Conservation (phyloP, 129 eudicot genomes). For the Daucus carota region DNA sequence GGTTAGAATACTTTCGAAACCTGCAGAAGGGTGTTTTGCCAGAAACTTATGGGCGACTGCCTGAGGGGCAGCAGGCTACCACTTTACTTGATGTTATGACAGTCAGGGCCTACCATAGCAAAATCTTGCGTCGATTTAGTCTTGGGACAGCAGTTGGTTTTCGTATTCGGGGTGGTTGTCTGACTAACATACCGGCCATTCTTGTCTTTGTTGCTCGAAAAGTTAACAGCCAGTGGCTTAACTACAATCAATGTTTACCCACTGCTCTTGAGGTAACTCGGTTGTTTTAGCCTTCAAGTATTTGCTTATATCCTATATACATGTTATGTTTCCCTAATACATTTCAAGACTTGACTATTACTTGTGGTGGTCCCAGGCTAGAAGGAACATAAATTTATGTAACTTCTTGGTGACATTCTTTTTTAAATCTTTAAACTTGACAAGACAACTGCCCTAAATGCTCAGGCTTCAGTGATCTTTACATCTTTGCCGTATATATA, state of each 20-base stretch:
- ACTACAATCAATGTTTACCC: conserved; percentile 52
- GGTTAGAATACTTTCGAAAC: conserved; percentile 62
- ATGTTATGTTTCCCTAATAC: not conserved
- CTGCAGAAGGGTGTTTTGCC: conserved; percentile 76
- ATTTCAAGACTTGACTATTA: not conserved
- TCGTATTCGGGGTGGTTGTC: conserved; percentile 48
- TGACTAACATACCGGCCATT: conserved; percentile 77
- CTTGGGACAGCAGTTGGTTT: conserved; percentile 84
- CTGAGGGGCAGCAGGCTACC: conserved; percentile 61
- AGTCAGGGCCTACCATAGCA: conserved; percentile 79
- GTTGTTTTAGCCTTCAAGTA: conserved; percentile 16
- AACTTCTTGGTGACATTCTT: not conserved
- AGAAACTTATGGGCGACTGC: conserved; percentile 46
- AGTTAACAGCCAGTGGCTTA: conserved; percentile 72
- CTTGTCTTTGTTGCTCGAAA: conserved; percentile 81
- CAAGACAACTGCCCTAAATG: not conserved
- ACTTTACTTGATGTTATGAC: conserved; percentile 79
- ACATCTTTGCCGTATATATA: not conserved
- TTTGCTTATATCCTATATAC: not conserved
- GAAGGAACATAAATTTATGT: not conserved
- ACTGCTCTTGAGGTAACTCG: conserved; percentile 66
- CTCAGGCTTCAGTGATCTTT: not conserved
- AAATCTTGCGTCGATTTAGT: conserved; percentile 47
- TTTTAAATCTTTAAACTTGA: not conserved
- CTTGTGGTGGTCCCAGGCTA: not conserved